Evolutionary conservation across 495 filamentous ascomycete genomes (phyloP), one percentile per base, ranked within the genome.

Genomic region (Tuber indicum): DNA sequence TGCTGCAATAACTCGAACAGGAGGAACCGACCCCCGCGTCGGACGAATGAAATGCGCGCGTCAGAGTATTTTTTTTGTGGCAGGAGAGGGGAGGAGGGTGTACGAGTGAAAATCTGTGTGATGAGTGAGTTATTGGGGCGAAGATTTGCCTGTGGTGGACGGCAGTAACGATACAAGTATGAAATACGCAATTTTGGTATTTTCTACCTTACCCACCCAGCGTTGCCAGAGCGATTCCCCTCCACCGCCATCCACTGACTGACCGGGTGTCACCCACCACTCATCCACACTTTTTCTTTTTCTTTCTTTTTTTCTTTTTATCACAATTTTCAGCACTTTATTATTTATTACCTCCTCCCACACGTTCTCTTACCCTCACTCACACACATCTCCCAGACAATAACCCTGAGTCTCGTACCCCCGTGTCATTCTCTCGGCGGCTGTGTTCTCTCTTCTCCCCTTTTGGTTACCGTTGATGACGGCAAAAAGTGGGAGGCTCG

Each of bases 351-450:
- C 58, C 26, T 36, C 32, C 26, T 32, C 58, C 17, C 14, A 17
- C 26, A 5, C 47, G 47, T 52, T 52, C 47, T n/a, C 47, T 62
- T 52, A 52, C 47, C 23, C 23, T n/a, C 49, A 16, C 52, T 16
- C 58, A 16, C 49, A 58, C 49, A 52, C 49, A 19, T 52, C n/a
- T 12, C 26, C 26, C 32, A 66, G 26, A 36, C 16, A 66, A 66
- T 36, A 36, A 66, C 26, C 58, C 58, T 66, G 26, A 17, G 58
- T 66, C 58, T 19, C 14, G 46, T 66, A 73, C 78, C 78, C 78
- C 74, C 77, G 62, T 75, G 76, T 77, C 78, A 58, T 75, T 80
- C 71, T 79, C 76, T 77, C 78, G 77, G 78, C 78, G 78, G 78
- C 78, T 80, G 78, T 80, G 78, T 66, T 74, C 78, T 76, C 74